These are phyloP conservation scores for Helotiales sp. DNA, from an alignment of 2,329 filamentous ascomycete species.

Conservation along the genomic window DNA sequence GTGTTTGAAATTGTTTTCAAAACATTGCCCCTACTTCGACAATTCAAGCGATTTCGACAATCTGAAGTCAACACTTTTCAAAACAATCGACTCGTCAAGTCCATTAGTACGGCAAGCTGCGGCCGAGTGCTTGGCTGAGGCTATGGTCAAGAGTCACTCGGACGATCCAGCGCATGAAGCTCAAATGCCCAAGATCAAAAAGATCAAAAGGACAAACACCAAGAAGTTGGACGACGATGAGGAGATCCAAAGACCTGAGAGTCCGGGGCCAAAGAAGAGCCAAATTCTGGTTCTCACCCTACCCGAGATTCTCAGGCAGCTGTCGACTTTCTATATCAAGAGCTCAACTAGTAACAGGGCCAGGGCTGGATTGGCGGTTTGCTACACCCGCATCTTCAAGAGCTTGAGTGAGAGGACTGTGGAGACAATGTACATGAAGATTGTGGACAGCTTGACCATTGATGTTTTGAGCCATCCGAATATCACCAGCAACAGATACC, in stretches of 20 bases:
- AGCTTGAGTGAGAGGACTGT: conserved; percentile 82
- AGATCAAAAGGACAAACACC: conserved; percentile 73
- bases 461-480: conserved; percentile 79
- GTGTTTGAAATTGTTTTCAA: conserved; percentile 76
- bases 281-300: conserved; percentile 77
- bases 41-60: conserved; percentile 91
- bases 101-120: conserved; percentile 81
- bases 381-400: conserved; percentile 81
- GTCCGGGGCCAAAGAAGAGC: conserved; percentile 75
- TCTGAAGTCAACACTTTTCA: conserved; percentile 81
- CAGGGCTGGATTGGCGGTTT: conserved; percentile 82
- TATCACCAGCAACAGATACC: conserved; percentile 84
- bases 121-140: conserved; percentile 81
- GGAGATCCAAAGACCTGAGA: conserved; percentile 67
- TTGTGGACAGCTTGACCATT: conserved; percentile 79
- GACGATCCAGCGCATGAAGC: conserved; percentile 58
- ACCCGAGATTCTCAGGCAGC: conserved; percentile 74
- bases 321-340: conserved; percentile 82
- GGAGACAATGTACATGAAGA: conserved; percentile 79
- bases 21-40: conserved; percentile 79
- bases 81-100: conserved; percentile 80
- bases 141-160: conserved; percentile 81
- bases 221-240: conserved; percentile 72
- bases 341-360: conserved; percentile 78
- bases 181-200: conserved; percentile 64